Conservation (phyloP, 108 stramenopile species). For the Bacterosira constricta region DNA sequence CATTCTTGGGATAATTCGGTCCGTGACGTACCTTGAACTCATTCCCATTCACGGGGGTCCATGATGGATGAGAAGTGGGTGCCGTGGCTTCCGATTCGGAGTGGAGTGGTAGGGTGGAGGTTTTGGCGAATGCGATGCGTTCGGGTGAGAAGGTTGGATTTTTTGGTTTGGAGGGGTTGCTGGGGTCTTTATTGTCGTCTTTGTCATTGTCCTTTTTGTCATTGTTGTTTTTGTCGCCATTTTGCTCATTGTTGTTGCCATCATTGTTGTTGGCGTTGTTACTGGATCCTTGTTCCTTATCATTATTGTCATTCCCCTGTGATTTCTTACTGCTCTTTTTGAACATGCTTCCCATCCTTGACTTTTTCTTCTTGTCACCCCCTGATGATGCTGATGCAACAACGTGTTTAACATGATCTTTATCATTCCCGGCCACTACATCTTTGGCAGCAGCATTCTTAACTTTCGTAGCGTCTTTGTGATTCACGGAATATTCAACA, state of each 20-base stretch:
- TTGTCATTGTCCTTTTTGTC: slow-evolving; percentile 19
- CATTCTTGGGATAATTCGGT: slow-evolving; percentile 57
- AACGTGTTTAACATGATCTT: slow-evolving; percentile 1
- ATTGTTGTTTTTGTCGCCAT: slow-evolving; percentile 10
- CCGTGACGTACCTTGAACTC: slow-evolving; percentile 52
- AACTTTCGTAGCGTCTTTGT: background rate
- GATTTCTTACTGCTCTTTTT: background rate
- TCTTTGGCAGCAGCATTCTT: background rate
- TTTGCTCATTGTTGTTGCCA: background rate
- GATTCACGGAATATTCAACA: background rate
- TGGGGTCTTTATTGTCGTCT: background rate
- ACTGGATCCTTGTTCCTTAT: background rate
- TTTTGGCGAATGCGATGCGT: slow-evolving; percentile 27
- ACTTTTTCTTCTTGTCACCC: background rate
- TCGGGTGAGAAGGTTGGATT: slow-evolving; percentile 10
- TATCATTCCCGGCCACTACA: background rate
- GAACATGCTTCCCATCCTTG: slow-evolving; percentile 13
- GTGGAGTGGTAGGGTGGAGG: slow-evolving; percentile 38
- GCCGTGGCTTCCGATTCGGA: slow-evolving; percentile 24
- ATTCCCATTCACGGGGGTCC: slow-evolving; percentile 43
- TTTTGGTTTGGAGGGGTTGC: background rate
- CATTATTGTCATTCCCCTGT: background rate
- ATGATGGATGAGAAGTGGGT: slow-evolving; percentile 34
- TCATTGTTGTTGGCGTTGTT: background rate
- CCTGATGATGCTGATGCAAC: background rate